Percentiles rank a stretch among this genome's conserved stretches.
Evolutionary conservation across 2,329 filamentous ascomycete species (phyloP).

Genomic region (Cladosporium sphaerospermum): DNA sequence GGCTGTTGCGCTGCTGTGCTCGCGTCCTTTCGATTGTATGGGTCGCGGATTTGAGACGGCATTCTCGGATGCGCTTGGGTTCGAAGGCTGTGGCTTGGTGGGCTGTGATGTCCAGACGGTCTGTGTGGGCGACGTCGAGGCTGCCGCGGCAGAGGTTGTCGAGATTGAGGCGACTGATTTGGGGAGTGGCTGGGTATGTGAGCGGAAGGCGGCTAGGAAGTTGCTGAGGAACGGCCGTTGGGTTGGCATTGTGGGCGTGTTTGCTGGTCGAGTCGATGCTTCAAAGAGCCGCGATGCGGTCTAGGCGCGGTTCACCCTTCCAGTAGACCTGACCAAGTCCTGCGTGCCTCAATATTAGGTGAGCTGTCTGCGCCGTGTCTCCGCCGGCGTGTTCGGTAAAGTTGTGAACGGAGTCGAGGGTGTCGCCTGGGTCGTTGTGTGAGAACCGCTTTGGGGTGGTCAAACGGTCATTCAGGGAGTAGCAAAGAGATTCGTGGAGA

Average conservation of each 20-base stretch:
- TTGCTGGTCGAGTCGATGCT: not conserved
- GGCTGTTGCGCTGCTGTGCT: slow-evolving; percentile 19
- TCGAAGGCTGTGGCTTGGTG: slow-evolving; percentile 13
- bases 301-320: too few relatives aligned
- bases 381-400: too few relatives aligned
- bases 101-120: slow-evolving; percentile 15
- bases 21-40: slow-evolving; percentile 41
- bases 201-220: slow-evolving; percentile 62
- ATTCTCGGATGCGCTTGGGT: slow-evolving; percentile 22
- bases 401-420: too few relatives aligned
- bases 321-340: too few relatives aligned
- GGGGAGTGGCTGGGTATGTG: slow-evolving; percentile 52
- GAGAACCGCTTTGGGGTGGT: too few relatives aligned
- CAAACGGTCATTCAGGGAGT: too few relatives aligned
- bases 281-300: not conserved
- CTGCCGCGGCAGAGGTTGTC: slow-evolving; percentile 36
- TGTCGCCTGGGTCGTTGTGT: too few relatives aligned
- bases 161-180: slow-evolving; percentile 46
- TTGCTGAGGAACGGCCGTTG: slow-evolving; percentile 62
- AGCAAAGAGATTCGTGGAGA: too few relatives aligned
- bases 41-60: slow-evolving; percentile 38
- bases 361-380: too few relatives aligned
- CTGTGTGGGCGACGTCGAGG: slow-evolving; percentile 21
- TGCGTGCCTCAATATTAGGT: too few relatives aligned
- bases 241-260: slow-evolving; percentile 48